Evolutionary conservation across 306 rosid genomes (phyloP).

Genomic region (Pyrus communis): DNA sequence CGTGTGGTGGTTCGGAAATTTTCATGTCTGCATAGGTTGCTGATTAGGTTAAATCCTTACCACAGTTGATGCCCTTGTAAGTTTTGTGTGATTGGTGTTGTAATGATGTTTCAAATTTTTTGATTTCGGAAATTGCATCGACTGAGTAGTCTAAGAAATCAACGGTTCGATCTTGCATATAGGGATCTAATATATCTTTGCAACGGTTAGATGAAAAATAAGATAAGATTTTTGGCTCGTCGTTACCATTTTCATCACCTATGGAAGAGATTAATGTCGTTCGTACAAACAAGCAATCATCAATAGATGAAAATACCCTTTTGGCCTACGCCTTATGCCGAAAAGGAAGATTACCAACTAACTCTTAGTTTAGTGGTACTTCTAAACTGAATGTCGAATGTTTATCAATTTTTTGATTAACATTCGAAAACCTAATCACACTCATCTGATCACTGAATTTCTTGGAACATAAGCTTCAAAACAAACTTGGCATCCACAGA

Average conservation of each 20-base stretch:
- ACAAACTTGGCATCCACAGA: background rate
- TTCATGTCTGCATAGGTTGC: constrained; percentile 15
- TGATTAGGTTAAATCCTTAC: constrained; percentile 4
- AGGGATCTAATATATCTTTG: background rate
- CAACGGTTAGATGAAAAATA: background rate
- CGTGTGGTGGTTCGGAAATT: constrained; percentile 23
- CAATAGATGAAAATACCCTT: background rate
- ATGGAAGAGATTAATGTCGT: background rate
- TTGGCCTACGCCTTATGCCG: background rate
- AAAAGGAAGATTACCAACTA: background rate
- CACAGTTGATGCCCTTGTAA: constrained; percentile 7
- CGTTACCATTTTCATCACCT: background rate
- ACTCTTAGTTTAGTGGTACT: background rate
- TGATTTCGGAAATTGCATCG: background rate
- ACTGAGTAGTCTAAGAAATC: background rate
- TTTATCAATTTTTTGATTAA: background rate
- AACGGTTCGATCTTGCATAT: background rate
- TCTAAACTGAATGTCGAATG: too few relatives aligned
- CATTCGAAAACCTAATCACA: background rate
- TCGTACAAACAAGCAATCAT: background rate
- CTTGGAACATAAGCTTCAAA: background rate
- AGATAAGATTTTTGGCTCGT: background rate
- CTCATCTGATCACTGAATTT: background rate
- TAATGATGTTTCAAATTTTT: constrained; percentile 10
- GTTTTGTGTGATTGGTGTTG: constrained; percentile 16